Evolutionary conservation across 2,329 filamentous ascomycete genomes (phyloP).

Genomic region (Magnaporthiopsis rhizophila): DNA sequence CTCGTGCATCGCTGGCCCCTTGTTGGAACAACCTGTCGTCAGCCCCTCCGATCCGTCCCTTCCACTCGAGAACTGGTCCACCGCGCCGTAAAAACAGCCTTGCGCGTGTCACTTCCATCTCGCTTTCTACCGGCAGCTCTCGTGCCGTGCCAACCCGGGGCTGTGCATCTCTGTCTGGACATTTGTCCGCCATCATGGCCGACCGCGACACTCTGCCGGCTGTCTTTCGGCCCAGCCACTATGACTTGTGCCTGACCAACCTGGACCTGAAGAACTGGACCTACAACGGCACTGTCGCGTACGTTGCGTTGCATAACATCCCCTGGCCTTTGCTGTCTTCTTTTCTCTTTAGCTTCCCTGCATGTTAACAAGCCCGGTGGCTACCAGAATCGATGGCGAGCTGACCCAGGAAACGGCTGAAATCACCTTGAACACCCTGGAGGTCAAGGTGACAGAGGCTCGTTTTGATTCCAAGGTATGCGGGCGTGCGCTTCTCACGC

Average conservation of each 20-base stretch:
- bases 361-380: neutral
- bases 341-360: no score
- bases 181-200: conserved; percentile 31
- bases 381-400: conserved; percentile 61
- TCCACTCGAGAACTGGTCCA: neutral
- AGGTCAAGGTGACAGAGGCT: conserved; percentile 65
- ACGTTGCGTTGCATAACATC: conserved; percentile 17
- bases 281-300: conserved; percentile 74
- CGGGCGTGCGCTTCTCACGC: neutral
- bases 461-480: conserved; percentile 47
- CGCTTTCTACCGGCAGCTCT: neutral
- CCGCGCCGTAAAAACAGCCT: neutral
- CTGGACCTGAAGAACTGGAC: conserved; percentile 67
- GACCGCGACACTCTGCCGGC: conserved; percentile 57
- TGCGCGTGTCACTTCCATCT: neutral
- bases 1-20: neutral
- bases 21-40: neutral
- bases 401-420: conserved; percentile 65
- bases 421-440: conserved; percentile 76
- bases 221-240: conserved; percentile 73
- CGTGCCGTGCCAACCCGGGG: neutral
- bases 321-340: neutral
- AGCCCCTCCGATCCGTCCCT: neutral
- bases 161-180: neutral
- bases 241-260: conserved; percentile 72